phyloP scores from a whole-genome alignment of 345 rosid species.

The Populus simonii region DNA sequence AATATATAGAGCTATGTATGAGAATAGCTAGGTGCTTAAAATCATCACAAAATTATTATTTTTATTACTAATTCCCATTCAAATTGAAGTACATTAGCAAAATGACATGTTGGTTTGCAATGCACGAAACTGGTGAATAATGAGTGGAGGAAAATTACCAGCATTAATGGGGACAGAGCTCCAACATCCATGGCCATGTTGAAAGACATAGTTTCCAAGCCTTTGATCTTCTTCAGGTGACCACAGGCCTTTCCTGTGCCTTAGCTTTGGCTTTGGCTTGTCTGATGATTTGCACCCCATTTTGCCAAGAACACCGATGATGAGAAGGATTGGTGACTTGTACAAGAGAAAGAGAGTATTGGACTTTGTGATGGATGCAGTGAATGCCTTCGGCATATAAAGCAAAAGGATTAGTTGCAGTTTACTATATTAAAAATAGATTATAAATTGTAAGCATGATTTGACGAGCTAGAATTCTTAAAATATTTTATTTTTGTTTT shows the following conservation, averaged over 20 bases:
- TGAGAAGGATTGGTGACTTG: background rate
- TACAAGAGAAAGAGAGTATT: constrained; percentile 9
- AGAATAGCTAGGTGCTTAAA: background rate
- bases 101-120: background rate
- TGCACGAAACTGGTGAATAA: background rate
- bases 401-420: constrained; percentile 23
- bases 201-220: constrained; percentile 57
- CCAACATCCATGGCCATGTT: constrained; percentile 85
- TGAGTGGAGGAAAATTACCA: constrained; percentile 36
- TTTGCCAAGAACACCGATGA: background rate
- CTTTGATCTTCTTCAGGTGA: constrained; percentile 94
- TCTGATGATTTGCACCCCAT: constrained; percentile 49
- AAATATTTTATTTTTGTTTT: background rate
- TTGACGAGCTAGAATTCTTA: background rate
- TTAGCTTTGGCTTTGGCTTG: constrained; percentile 44
- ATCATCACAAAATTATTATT: background rate
- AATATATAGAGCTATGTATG: too few relatives aligned
- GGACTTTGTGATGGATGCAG: constrained; percentile 16
- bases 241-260: constrained; percentile 88
- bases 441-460: background rate
- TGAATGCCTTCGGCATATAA: constrained; percentile 21
- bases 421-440: constrained; percentile 6
- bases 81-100: background rate
- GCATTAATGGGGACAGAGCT: constrained; percentile 80
- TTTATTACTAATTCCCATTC: background rate